Evolutionary conservation across 805 yeast genomes (phyloP), one percentile per base, ranked within the genome.

Genomic region (Candida schatavii): DNA sequence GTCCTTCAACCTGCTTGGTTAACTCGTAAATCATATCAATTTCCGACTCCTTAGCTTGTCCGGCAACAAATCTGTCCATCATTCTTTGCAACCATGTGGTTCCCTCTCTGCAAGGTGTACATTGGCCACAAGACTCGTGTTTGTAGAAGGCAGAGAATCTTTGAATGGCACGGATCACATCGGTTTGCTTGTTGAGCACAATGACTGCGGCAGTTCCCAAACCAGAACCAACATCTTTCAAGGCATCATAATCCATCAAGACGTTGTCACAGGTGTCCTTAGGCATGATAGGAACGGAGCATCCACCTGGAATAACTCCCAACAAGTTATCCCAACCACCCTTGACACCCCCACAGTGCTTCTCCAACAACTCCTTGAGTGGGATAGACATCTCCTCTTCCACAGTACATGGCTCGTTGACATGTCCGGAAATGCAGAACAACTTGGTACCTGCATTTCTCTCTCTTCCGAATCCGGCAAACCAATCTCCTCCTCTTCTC

Each of bases 361-460:
- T 84, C 62, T 88, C 96, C 51, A 88, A 74, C 49, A 88, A 75
- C 61, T 88, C 95, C 56, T 76, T 77, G 61, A 88, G 75, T 25
- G 96, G 88, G 50, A 88, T 85, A 2, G 95, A 86, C 95, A 88
- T 88, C 67, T 87, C 95, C 68, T 88, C 96, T 70, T 88, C 96
- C 47, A 88, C 90, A 9, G 93, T 87, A 75, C 95, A 85, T 47
- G 96, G 96, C 61, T 85, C 88, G 66, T 88, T 88, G 50, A 88
- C 95, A 59, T 88, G 91, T 35, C 96, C 96, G 11, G 93, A 85
- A 52, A 88, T 81, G 72, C 95, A 87, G 68, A 76, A 88, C 52
- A 88, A 74, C 69, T 88, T 88, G 43, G 88, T 83, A 50, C 96
- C 96, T 20, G 79, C 56, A 68, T 88, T 88, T 59, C 95, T 78